Base-by-base conservation (phyloP, 2,329 filamentous ascomycete genomes). In the Alternaria angustiovoidea region DNA sequence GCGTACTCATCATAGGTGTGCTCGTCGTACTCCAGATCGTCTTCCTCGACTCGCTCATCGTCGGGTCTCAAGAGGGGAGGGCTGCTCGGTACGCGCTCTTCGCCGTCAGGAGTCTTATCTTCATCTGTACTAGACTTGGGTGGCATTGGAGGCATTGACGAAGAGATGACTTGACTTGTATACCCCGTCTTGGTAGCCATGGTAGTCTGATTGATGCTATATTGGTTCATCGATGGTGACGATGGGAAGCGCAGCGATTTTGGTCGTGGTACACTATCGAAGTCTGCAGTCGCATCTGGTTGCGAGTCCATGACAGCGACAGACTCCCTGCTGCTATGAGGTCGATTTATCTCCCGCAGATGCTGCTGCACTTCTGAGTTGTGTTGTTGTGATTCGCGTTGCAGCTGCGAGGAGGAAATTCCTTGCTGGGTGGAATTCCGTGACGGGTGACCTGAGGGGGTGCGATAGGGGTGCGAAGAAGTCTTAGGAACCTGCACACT, bases 231-330 rank as follows among this genome's bases (percentile, higher is more conserved):
- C 2, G 74, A 76, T 5, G 77, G 72, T 11, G 77, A 80, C 2
- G 80, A 81, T 20, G 73, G 72, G n/a, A 78, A 72, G 5, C 72
- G 66, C 8, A 71, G 54, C 12, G 65, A 61, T 38, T 70, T 73
- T n/a, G 74, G 75, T 22, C 60, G 70, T 6, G 63, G 67, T 39
- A 71, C 61, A 51, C 68, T 72, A 8, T 75, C 71, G 14, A 68
- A 54, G 28, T 73, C 63, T 14, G 62, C 64, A 48, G 62, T 65
- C 16, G 66, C 63, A 9, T 77, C 72, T 11, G 80, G 80, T 54
- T 83, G 82, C 16, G 82, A 84, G 57, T 84, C 79, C 57, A 81
- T 80, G 18, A 84, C 73, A 8, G 81, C 78, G 22, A 80, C 75
- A 11, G 68, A 73, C 47, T 80, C 79, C 46, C 73, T 78, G 54